Evolutionary conservation across 1,284 basidiomycete genomes (phyloP).

Genomic region (Jaminaea rosea): DNA sequence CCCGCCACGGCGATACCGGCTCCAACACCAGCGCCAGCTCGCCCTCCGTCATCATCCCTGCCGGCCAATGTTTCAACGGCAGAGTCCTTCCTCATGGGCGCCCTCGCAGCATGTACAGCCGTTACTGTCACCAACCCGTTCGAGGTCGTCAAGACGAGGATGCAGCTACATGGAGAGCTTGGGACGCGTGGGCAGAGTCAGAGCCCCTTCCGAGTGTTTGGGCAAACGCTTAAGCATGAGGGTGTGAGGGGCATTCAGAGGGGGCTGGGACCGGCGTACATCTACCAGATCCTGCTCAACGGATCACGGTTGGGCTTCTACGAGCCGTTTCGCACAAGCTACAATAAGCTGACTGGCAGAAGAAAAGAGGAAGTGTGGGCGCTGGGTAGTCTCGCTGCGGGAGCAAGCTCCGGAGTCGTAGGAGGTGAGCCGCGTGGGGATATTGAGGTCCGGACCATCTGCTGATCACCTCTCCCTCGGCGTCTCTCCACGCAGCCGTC

Average conservation of each 20-base stretch:
- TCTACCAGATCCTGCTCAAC: constrained; percentile 72
- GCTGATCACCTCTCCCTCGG: constrained; percentile 6
- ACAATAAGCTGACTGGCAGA: constrained; percentile 65
- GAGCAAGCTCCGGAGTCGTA: constrained; percentile 77
- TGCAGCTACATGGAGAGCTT: constrained; percentile 43
- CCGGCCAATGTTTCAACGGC: neutral
- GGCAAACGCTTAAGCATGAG: constrained; percentile 83
- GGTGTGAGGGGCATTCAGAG: constrained; percentile 82
- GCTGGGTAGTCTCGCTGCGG: constrained; percentile 58
- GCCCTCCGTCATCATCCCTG: too few species aligned
- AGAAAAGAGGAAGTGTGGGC: constrained; percentile 58
- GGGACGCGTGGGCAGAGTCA: constrained; percentile 4
- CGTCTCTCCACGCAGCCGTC: constrained; percentile 57
- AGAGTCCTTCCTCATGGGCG: neutral
- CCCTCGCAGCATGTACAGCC: neutral
- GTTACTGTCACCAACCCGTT: constrained; percentile 36
- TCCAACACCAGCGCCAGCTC: too few species aligned
- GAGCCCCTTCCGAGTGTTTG: constrained; percentile 47
- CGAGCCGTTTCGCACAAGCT: constrained; percentile 70
- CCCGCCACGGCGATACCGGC: too few species aligned
- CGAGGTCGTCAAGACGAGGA: constrained; percentile 41
- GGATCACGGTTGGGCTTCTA: constrained; percentile 93
- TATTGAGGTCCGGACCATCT: neutral
- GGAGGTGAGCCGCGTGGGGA: constrained; percentile 57
- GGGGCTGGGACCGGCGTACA: constrained; percentile 68